These are phyloP conservation scores for Letharia columbiana DNA, from an alignment of 495 filamentous ascomycete genomes.

Conservation along the genomic window DNA sequence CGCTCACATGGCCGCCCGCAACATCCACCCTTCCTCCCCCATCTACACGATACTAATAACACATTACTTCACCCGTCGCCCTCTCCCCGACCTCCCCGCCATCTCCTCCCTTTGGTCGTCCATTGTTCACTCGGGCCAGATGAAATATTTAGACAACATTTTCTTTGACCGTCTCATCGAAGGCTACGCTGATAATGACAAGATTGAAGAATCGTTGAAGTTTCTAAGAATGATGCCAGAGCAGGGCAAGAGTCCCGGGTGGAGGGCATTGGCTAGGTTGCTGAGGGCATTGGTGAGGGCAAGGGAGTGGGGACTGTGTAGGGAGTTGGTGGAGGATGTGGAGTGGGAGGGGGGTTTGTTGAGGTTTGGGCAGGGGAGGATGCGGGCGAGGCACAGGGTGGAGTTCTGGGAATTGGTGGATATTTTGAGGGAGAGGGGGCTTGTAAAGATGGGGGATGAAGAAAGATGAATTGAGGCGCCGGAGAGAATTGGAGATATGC, in stretches of 20 bases:
- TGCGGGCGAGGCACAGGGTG: conserved; percentile 21
- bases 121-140: conserved; percentile 20
- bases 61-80: conserved; percentile 50
- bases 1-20: conserved; percentile 45
- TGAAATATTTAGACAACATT: conserved; percentile 38
- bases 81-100: conserved; percentile 45
- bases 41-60: conserved; percentile 64
- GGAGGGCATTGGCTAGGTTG: conserved; percentile 36
- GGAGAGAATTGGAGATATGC: background rate
- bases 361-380: conserved; percentile 10
- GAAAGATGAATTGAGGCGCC: background rate
- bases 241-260: conserved; percentile 37
- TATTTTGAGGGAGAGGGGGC: conserved; percentile 22
- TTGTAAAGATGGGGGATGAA: background rate
- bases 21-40: conserved; percentile 45
- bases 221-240: conserved; percentile 39
- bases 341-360: conserved; percentile 24
- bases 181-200: conserved; percentile 47
- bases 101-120: conserved; percentile 46
- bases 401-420: conserved; percentile 28
- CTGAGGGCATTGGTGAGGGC: conserved; percentile 39
- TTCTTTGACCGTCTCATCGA: conserved; percentile 62
- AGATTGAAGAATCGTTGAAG: conserved; percentile 42
- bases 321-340: conserved; percentile 34
- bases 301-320: conserved; percentile 34